These are phyloP conservation scores for Hanseniaspora occidentalis DNA, from an alignment of 805 yeast genomes.

Conservation along the genomic window DNA sequence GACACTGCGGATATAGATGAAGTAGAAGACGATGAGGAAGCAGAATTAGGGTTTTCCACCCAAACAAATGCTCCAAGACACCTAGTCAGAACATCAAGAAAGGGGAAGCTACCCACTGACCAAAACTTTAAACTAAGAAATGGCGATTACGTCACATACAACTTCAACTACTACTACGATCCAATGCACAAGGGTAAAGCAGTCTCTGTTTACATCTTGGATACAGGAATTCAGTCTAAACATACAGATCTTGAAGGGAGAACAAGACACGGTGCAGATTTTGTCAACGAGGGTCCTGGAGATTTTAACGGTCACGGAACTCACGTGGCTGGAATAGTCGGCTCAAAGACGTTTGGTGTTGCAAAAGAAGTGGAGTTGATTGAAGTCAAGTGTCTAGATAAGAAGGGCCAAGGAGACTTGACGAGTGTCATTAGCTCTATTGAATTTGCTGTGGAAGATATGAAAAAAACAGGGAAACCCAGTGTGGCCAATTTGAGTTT, in stretches of 20 bases:
- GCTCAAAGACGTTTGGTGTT: slow-evolving; percentile 70
- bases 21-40: slow-evolving; percentile 4
- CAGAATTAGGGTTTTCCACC: slow-evolving; percentile 4
- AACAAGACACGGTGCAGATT: slow-evolving; percentile 46
- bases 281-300: slow-evolving; percentile 47
- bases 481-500: slow-evolving; percentile 73
- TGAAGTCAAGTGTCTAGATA: slow-evolving; percentile 65
- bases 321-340: slow-evolving; percentile 84
- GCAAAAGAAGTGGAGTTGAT: slow-evolving; percentile 56
- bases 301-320: slow-evolving; percentile 87
- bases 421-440: slow-evolving; percentile 54
- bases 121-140: slow-evolving; percentile 11
- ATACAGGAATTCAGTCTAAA: slow-evolving; percentile 61
- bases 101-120: slow-evolving; percentile 23
- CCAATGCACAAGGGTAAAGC: slow-evolving; percentile 36
- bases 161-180: slow-evolving; percentile 37
- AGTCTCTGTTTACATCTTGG: slow-evolving; percentile 67
- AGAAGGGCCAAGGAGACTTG: slow-evolving; percentile 57
- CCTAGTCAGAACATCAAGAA: slow-evolving; percentile 49
- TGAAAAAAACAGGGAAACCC: slow-evolving; percentile 17
- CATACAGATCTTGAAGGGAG: slow-evolving; percentile 57
- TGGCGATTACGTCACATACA: slow-evolving; percentile 13
- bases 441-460: slow-evolving; percentile 55
- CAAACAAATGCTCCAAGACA: slow-evolving; percentile 52
- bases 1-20: slow-evolving; percentile 7